Evolutionary conservation across 73 alveolate species (phyloP).

Genomic region (Loxodes magnus): DNA sequence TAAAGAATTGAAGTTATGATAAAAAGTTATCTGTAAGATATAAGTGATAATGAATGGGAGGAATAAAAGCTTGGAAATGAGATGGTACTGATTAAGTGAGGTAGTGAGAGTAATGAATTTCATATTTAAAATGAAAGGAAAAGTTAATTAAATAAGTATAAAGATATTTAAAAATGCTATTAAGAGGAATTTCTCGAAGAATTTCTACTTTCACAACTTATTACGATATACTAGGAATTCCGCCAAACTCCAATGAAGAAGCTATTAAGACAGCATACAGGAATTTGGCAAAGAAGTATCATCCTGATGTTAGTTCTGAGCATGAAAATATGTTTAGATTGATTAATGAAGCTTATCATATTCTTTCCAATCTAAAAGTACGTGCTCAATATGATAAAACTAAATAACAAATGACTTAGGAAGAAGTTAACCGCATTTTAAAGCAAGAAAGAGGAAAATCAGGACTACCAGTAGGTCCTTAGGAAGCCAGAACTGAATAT

Average conservation of each 20-base stretch:
- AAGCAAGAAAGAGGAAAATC: not conserved
- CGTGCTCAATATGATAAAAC: slow-evolving; percentile 6
- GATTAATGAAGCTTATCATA: slow-evolving; percentile 34
- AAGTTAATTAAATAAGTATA: no score
- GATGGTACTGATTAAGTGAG: no score
- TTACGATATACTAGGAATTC: slow-evolving; percentile 31
- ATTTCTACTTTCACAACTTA: no score
- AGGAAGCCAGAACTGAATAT: slow-evolving; percentile 3
- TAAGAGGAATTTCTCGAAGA: no score
- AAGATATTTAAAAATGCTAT: no score
- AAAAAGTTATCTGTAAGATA: no score
- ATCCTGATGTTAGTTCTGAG: slow-evolving; percentile 50
- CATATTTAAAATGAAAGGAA: no score
- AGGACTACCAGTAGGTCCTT: not conserved
- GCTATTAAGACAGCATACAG: slow-evolving; percentile 28
- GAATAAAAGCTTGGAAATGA: no score
- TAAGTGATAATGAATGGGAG: no score
- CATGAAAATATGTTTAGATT: slow-evolving; percentile 37
- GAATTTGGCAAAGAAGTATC: slow-evolving; percentile 43
- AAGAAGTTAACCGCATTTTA: slow-evolving; percentile 6
- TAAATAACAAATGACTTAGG: not conserved
- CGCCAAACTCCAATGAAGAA: slow-evolving; percentile 24
- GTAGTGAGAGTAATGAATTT: no score
- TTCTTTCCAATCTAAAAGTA: slow-evolving; percentile 13
- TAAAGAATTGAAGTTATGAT: no score